Conservation (phyloP, 139 green algal genomes). For the Pseudopediastrum boryanum region DNA sequence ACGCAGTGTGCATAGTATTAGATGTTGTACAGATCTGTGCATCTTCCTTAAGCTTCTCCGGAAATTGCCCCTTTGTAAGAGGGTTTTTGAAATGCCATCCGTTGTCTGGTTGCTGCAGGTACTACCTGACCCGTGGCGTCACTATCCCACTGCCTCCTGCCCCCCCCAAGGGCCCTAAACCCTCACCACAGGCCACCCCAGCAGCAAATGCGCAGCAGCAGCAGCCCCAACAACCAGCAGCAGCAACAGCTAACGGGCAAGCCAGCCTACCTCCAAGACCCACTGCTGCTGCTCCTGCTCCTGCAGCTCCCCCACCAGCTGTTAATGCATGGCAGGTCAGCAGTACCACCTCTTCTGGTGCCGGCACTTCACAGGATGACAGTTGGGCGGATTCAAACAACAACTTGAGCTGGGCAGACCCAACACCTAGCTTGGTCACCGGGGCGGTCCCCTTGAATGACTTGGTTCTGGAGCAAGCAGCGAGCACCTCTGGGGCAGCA, state of each 20-base stretch:
- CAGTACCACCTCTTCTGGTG: no score
- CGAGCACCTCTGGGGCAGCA: background rate
- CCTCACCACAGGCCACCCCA: background rate
- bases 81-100: no score
- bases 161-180: constrained; percentile 4
- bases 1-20: no score
- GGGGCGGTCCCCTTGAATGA: background rate
- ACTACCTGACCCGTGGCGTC: background rate
- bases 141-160: constrained; percentile 22
- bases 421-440: background rate
- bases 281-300: background rate
- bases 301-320: background rate
- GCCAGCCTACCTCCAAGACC: constrained; percentile 2
- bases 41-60: no score
- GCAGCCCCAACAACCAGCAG: background rate
- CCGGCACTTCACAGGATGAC: no score
- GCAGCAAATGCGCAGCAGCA: background rate
- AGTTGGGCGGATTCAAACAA: no score
- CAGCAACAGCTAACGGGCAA: background rate
- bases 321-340: no score
- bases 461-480: background rate
- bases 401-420: no score
- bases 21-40: no score
- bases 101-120: background rate
- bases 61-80: no score